Base-by-base conservation (phyloP, 768 basidiomycete species). In the Mycena epipterygia region DNA sequence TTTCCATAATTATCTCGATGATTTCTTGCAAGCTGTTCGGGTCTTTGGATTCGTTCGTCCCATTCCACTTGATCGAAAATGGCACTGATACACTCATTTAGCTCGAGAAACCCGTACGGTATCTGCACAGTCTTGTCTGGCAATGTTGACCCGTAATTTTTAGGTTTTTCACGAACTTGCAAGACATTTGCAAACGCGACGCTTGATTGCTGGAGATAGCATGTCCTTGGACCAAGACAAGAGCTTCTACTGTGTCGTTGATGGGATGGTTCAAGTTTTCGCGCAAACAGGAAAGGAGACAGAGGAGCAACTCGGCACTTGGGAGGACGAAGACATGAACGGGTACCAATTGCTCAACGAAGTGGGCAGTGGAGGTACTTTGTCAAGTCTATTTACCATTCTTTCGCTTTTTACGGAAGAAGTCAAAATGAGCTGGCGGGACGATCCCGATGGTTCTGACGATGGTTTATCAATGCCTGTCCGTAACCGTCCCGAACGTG, bases 81-180 rank as follows among this genome's bases (percentile, higher is more conserved):
- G 16, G 53, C 55, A 66, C 39, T 72, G 27, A 73, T 48, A 19
- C 64, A 16, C 55, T 51, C 19, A 3, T 55, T 16, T 53, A 88
- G 87, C 84, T 91, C 13, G 98, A 99, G 83, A 98, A 98, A 82
- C 97, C 97, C 0, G 98, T 97, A 73, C 69, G 92, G 7, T 27
- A 16, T 8, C 19, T 42, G 11, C 19, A 5, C 16, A 33, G 7
- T 64, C 14, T 62, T 41, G 37, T 63, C 27, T 35, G 7, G 44
- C 42, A n/a, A 58, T 37, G 5, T 39, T 60, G 17, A 61, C 23
- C 35, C 55, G 46, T 51, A 17, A 21, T 64, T 65, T 21, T 32
- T 62, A 95, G 95, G 94, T 96, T 30, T 99, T 99, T 78, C 97
- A 99, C 76, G 98, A 99, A 83, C 89, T 99, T 55, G 96, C 96